These are phyloP conservation scores for Cudoniella acicularis DNA, from an alignment of 495 filamentous ascomycete genomes.

Conservation along the genomic window DNA sequence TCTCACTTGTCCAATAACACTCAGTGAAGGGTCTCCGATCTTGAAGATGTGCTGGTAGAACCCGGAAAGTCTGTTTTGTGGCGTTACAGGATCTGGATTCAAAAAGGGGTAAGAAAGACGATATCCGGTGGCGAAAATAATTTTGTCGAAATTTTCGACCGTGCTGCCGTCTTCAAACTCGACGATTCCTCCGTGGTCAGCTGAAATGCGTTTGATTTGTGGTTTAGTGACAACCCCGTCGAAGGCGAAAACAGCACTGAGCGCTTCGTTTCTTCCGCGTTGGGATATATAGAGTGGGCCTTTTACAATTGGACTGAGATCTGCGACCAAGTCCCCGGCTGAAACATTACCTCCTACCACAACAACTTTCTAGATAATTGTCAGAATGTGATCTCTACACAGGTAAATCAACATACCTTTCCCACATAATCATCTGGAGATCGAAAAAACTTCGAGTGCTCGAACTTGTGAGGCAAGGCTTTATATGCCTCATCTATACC, in stretches of 20 bases:
- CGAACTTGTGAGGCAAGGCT: conserved; percentile 56
- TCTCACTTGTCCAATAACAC: conserved; percentile 27
- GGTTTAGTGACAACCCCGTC: conserved; percentile 36
- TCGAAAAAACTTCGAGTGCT: conserved; percentile 77
- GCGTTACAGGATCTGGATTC: conserved; percentile 35
- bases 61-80: conserved; percentile 47
- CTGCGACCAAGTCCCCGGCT: conserved; percentile 66
- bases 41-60: conserved; percentile 54
- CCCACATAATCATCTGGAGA: conserved; percentile 48
- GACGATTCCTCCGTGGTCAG: conserved; percentile 29
- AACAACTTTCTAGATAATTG: conserved; percentile 36
- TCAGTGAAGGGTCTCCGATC: conserved; percentile 34
- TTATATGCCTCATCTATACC: conserved; percentile 54
- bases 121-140: conserved; percentile 57
- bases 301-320: conserved; percentile 29
- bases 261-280: conserved; percentile 15
- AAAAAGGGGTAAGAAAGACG: conserved; percentile 50
- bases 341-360: conserved; percentile 77
- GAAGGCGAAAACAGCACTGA: conserved; percentile 40
- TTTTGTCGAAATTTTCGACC: conserved; percentile 44
- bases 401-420: too few species aligned
- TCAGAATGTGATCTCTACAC: conserved; percentile 5
- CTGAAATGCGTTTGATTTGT: conserved; percentile 41
- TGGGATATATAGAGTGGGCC: conserved; percentile 23
- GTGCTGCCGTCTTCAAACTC: conserved; percentile 45